These are phyloP conservation scores for Pythium sp. DNA, from an alignment of 352 stramenopile genomes.

Conservation along the genomic window DNA sequence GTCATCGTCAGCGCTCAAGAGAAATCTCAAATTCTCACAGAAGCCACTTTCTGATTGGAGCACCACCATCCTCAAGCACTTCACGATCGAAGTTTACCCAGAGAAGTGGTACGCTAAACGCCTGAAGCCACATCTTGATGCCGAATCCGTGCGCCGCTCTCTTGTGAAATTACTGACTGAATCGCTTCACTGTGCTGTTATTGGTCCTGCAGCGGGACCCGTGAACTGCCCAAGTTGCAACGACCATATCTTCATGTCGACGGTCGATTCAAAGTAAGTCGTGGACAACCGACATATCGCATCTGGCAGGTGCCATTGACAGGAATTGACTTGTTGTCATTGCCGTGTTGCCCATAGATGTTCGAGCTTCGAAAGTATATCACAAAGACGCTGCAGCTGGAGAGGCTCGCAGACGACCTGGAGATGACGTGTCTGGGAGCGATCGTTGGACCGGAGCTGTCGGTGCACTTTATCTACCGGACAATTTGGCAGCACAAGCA, in stretches of 20 bases:
- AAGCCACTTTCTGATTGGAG: constrained; percentile 9
- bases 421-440: constrained; percentile 59
- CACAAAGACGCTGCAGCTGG: constrained; percentile 30
- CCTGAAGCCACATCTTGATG: background rate
- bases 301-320: constrained; percentile 1
- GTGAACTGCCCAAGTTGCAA: constrained; percentile 28
- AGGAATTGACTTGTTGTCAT: background rate
- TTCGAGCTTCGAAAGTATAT: constrained; percentile 58
- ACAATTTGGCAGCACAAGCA: constrained; percentile 66
- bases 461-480: constrained; percentile 58
- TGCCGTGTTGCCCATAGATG: constrained; percentile 29
- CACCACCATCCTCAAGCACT: constrained; percentile 7
- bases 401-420: constrained; percentile 26
- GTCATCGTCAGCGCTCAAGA: background rate
- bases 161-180: background rate
- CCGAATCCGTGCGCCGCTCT: background rate
- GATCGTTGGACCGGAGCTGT: constrained; percentile 61
- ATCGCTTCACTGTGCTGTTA: background rate
- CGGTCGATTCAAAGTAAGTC: constrained; percentile 49
- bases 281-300: background rate
- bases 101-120: background rate
- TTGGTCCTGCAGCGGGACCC: background rate
- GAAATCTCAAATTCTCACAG: background rate
- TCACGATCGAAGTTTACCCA: constrained; percentile 13
- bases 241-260: constrained; percentile 64